These are phyloP conservation scores for Dichotomopilus funicola DNA, from an alignment of 2,329 filamentous ascomycete genomes.

Conservation along the genomic window DNA sequence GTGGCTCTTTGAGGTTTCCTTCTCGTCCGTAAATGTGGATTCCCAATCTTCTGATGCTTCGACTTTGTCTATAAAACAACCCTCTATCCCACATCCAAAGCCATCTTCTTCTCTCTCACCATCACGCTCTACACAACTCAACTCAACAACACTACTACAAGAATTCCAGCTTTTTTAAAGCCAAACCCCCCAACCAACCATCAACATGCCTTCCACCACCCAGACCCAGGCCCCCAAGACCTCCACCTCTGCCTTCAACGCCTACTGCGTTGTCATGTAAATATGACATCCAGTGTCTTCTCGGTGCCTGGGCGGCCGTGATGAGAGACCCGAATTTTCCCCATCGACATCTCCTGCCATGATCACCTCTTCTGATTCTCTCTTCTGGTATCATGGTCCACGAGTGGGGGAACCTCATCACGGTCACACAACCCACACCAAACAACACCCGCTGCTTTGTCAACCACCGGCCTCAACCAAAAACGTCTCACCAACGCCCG, in stretches of 20 bases:
- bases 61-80: too few species aligned
- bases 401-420: too few species aligned
- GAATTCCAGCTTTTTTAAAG: slow-evolving; percentile 14
- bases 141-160: slow-evolving; percentile 6
- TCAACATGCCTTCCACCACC: slow-evolving; percentile 30
- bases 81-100: too few species aligned
- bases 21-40: too few species aligned
- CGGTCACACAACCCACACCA: too few species aligned
- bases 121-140: slow-evolving; percentile 16
- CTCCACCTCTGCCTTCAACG: slow-evolving; percentile 24
- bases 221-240: slow-evolving; percentile 25
- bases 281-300: slow-evolving; percentile 18
- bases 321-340: not conserved
- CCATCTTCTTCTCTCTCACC: not conserved
- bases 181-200: slow-evolving; percentile 18
- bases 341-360: slow-evolving; percentile 1
- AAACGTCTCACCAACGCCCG: too few species aligned
- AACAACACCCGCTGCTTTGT: too few species aligned
- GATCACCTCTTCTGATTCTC: not conserved
- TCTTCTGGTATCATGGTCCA: too few species aligned
- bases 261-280: slow-evolving; percentile 32
- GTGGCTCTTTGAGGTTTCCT: not conserved
- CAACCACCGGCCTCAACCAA: too few species aligned
- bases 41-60: too few species aligned
- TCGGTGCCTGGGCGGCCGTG: slow-evolving; percentile 1